Percentiles rank a stretch among this genome's conserved stretches.
Evolutionary conservation across 2,329 filamentous ascomycete species (phyloP).

Genomic region (Aspergillus sp.): DNA sequence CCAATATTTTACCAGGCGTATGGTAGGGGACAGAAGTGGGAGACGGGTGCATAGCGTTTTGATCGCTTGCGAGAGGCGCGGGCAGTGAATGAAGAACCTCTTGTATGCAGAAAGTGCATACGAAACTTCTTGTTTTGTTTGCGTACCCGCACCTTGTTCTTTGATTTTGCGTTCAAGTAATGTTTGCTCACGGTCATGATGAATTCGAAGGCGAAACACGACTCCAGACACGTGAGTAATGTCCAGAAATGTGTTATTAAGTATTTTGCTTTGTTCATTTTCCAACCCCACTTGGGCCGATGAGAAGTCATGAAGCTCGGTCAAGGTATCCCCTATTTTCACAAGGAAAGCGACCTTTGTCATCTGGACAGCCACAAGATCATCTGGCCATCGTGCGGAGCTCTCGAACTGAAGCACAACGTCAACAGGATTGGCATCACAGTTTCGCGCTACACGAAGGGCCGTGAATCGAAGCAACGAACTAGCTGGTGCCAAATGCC

Average conservation of each 20-base stretch:
- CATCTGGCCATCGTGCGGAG: slow-evolving; percentile 91
- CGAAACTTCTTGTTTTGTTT: slow-evolving; percentile 67
- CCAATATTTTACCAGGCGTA: slow-evolving; percentile 87
- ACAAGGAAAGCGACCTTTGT: slow-evolving; percentile 87
- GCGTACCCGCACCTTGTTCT: slow-evolving; percentile 67
- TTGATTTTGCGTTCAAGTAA: slow-evolving; percentile 77
- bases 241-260: slow-evolving; percentile 82
- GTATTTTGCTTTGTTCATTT: slow-evolving; percentile 64
- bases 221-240: slow-evolving; percentile 70
- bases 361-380: slow-evolving; percentile 84
- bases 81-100: slow-evolving; percentile 68
- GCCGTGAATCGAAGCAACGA: slow-evolving; percentile 72
- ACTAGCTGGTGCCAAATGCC: slow-evolving; percentile 73
- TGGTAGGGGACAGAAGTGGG: slow-evolving; percentile 74
- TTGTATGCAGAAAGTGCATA: slow-evolving; percentile 69
- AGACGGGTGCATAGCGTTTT: slow-evolving; percentile 78
- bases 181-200: slow-evolving; percentile 81
- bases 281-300: slow-evolving; percentile 76
- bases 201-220: slow-evolving; percentile 80
- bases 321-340: slow-evolving; percentile 71
- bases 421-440: slow-evolving; percentile 60
- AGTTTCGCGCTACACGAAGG: slow-evolving; percentile 27
- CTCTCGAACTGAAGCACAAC: slow-evolving; percentile 89
- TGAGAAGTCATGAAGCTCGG: slow-evolving; percentile 60
- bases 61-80: slow-evolving; percentile 79